Base-by-base conservation (phyloP, 2,329 filamentous ascomycete species). In the Claviceps sp. region DNA sequence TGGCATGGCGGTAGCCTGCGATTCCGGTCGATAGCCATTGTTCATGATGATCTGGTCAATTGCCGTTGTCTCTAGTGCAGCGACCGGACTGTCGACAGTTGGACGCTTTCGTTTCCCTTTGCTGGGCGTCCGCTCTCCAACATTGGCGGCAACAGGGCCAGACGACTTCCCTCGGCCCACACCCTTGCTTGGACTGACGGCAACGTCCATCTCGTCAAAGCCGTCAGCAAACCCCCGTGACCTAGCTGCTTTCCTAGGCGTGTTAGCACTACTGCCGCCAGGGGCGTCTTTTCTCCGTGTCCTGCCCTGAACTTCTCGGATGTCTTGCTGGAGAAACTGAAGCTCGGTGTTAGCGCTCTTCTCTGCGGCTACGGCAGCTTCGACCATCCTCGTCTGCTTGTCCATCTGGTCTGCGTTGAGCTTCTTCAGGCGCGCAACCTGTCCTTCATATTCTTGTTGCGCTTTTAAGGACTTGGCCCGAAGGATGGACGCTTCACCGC, bases 401-500 rank as follows among this genome's bases (percentile, higher is more conserved):
- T 78, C 77, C 9, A 81, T 52, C 56, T 84, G 78, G 49, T 88
- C 84, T 1, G 75, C 75, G 58, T 82, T 80, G 55, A 78, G 66
- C 56, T 82, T 82, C 58, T 79, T 80, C 52, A 87, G 68, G 5
- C 76, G 73, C 20, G 73, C 68, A 23, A 90, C 64, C 58, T 83
- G 76, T 23, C 76, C 74, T 48, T 86, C 80, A 60, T 84, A 79
- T 46, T 82, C 76, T 49, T 79, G 77, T 16, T 73, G 71, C 0
- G 74, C 70, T 59, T 80, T 83, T 48, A 83, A 77, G 42, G 80
- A 75, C 54, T 86, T 87, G 54, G 78, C 77, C 37, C 87, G 79
- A n/a, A 90, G 74, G 54, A 90, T 88, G 49, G 84, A 76, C 29
- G 82, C 81, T 63, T 90, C 86, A 48, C 87, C 87, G 17, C 78